Base-by-base conservation (phyloP, 371 early-diverging fungal species). In the Syncephalastrum sp. region DNA sequence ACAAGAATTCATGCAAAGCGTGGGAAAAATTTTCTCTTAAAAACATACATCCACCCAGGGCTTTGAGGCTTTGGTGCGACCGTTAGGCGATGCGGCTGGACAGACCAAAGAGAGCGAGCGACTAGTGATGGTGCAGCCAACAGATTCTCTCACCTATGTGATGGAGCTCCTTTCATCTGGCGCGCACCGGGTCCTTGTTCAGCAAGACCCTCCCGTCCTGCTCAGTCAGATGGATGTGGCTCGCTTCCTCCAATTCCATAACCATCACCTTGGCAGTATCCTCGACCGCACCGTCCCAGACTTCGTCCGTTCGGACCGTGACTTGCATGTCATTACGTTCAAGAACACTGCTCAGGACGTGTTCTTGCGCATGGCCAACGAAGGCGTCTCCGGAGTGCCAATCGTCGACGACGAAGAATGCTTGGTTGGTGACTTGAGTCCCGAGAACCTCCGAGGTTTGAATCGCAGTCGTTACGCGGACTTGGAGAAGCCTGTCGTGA, bases 161-260 rank as follows among this genome's bases (percentile, higher is more conserved):
- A 66, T 82, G 25, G 58, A 68, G 7, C 56, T 79, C 13, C 75
- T 85, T 56, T 79, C 79, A 44, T 70, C 72, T 42, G 58, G 70
- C 5, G 64, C 69, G 8, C 85, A 84, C 56, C 76, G 85, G 23
- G 81, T 82, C 1, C 66, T 84, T 4, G 78, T 84, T 17, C 64
- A 78, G 53, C 65, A 70, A 13, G 51, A 65, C 14, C 46, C 61
- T 17, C 77, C 75, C 6, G 68, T 77, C 1, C 61, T 86, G 16
- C 50, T 84, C 7, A 82, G 84, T 6, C 87, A 86, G 68, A 82
- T 82, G 56, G 87, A 86, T 51, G 71, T 83, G 17, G 68, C 82
- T 23, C 72, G 77, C 13, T 86, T 74, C 54, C 67, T 86, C 16
- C 73, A 83, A 42, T 61, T 74, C 2, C 67, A 79, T 47, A 84